Conservation (phyloP, 768 basidiomycete genomes). For the Termitomyces sp. region DNA sequence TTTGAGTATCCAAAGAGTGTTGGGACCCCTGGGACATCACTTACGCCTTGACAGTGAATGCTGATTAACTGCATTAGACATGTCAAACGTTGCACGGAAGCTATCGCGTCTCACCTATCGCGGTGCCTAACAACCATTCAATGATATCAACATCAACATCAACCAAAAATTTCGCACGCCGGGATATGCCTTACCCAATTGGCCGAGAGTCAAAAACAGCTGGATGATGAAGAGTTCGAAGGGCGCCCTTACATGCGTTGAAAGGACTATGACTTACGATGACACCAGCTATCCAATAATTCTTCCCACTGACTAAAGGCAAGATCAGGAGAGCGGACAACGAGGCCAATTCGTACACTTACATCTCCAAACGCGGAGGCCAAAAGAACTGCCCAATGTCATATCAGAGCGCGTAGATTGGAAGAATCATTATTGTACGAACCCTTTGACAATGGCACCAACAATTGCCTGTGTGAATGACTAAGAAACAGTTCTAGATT, state of each 20-base stretch:
- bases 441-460: slow-evolving; percentile 53
- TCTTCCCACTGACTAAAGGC: slow-evolving; percentile 50
- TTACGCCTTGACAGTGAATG: slow-evolving; percentile 45
- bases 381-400: slow-evolving; percentile 42
- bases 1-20: neutral
- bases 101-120: slow-evolving; percentile 28
- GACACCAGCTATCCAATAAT: slow-evolving; percentile 44
- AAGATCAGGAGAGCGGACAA: neutral
- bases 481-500: neutral
- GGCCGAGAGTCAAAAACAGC: slow-evolving; percentile 42
- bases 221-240: slow-evolving; percentile 14
- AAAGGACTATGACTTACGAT: slow-evolving; percentile 37
- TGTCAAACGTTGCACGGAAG: too few species aligned
- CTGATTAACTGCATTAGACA: slow-evolving; percentile 1
- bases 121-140: slow-evolving; percentile 24
- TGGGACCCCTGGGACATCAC: slow-evolving; percentile 5
- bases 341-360: slow-evolving; percentile 11
- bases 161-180: slow-evolving; percentile 5
- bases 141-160: neutral
- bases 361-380: slow-evolving; percentile 65
- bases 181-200: slow-evolving; percentile 35
- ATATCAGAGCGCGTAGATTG: slow-evolving; percentile 1
- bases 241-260: neutral
- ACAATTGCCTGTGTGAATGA: slow-evolving; percentile 38
- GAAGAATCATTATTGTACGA: slow-evolving; percentile 6